A percentile compares a stretch with the other conserved stretches of the same genome.
Evolutionary conservation across 306 rosid species (phyloP).

Genomic region (Sicyos edulis): DNA sequence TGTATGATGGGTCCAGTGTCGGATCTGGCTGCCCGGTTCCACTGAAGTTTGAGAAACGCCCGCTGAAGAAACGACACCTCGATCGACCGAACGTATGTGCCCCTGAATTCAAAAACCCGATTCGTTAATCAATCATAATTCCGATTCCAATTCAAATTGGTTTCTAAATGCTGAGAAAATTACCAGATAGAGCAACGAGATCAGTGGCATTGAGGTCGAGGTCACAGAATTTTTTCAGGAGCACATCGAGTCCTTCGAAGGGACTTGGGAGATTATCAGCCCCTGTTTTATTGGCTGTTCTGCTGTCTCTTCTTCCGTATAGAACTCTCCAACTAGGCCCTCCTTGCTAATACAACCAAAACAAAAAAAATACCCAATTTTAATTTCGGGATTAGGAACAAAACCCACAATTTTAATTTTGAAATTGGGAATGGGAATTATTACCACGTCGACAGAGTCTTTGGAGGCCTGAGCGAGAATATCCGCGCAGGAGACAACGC

Average conservation of each 20-base stretch:
- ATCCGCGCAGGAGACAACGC: constrained; percentile 69
- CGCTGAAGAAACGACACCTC: constrained; percentile 43
- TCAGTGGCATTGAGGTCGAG: constrained; percentile 49
- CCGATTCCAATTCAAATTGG: background rate
- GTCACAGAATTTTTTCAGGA: constrained; percentile 44
- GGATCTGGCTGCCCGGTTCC: constrained; percentile 56
- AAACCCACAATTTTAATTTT: background rate
- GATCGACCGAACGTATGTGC: too few relatives aligned
- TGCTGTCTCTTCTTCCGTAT: constrained; percentile 68
- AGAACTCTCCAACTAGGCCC: constrained; percentile 63
- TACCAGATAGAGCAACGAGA: constrained; percentile 72
- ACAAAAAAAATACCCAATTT: background rate
- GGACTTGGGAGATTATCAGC: constrained; percentile 61
- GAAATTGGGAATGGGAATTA: background rate
- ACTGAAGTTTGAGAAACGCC: constrained; percentile 47
- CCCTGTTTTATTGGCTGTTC: constrained; percentile 54
- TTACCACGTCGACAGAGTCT: constrained; percentile 56
- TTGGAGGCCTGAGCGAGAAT: constrained; percentile 64
- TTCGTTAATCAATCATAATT: background rate
- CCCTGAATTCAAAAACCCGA: constrained; percentile 29
- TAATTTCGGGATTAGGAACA: background rate
- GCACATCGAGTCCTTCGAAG: constrained; percentile 31
- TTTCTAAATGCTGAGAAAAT: background rate
- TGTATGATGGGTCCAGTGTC: constrained; percentile 43
- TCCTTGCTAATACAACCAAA: constrained; percentile 41